Conservation (phyloP, 805 yeast genomes). For the Pichia nakasei region DNA sequence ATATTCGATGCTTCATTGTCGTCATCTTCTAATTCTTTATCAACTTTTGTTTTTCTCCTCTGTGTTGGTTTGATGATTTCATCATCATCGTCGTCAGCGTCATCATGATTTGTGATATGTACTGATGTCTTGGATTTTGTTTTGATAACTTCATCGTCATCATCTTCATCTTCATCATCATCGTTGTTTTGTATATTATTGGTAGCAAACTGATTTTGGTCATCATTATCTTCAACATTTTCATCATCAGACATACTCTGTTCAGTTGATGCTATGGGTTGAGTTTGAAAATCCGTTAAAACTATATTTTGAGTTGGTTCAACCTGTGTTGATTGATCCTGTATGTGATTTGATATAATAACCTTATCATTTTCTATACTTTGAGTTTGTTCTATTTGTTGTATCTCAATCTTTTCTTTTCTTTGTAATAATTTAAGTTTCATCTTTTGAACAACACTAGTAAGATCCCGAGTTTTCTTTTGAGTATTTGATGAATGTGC, state of each 20-base stretch:
- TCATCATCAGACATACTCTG: too few species aligned
- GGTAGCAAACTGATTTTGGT: not conserved
- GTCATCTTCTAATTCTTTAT: not conserved
- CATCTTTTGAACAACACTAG: constrained; percentile 2
- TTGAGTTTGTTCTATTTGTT: not conserved
- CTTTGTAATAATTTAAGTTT: not conserved
- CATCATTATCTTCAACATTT: not conserved
- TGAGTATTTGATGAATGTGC: too few species aligned
- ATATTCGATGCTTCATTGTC: not conserved
- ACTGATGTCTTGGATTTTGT: too few species aligned
- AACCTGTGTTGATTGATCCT: not conserved
- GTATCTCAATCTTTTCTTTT: not conserved
- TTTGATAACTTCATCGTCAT: too few species aligned
- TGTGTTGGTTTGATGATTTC: not conserved
- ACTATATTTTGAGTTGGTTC: not conserved
- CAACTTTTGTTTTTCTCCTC: not conserved
- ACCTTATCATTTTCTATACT: not conserved
- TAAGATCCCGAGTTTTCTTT: not conserved
- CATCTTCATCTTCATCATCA: not conserved
- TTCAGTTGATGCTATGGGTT: not conserved
- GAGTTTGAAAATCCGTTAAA: not conserved
- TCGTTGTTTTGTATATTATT: not conserved
- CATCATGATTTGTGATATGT: too few species aligned
- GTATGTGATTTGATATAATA: not conserved
- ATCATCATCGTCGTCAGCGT: constrained; percentile 8